Evolutionary conservation across 345 rosid genomes (phyloP), one percentile per base, ranked within the genome.

Genomic region (Carallia pectinifolia): DNA sequence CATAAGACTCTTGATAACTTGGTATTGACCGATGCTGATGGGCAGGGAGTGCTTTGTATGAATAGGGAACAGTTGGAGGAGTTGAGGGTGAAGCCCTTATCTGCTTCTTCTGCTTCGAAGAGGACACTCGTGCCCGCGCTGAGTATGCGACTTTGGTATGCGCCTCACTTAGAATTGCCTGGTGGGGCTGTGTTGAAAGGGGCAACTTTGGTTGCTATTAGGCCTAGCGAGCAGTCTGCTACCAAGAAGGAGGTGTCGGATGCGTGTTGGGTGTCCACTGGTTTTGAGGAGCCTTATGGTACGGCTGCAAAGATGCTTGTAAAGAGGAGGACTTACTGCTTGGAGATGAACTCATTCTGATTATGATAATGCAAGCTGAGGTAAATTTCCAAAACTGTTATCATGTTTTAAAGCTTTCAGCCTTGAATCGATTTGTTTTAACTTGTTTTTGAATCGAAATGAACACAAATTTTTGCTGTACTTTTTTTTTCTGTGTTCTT

Each of bases 301-400:
- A 87, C 90, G 1, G 97, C 97, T 10, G 96, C 93, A 4, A 90
- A 83, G 85, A 89, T 96, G 97, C 81, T 96, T 5, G 87, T 88
- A 10, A 96, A 90, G 82, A 81, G 99, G 75, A 88, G 87, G 82
- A 96, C 96, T 36, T 92, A 96, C 76, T 96, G 96, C 74, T 77
- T 96, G 78, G 99, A 96, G 85, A 96, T 96, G 99, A 96, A 96
- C 87, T 92, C 98, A 30, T 92, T 96, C 72, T 96, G 84, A 90
- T 66, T 38, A 52, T 10, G 7, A 4, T 2, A 17, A 38, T 54
- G 60, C 58, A 50, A 47, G 39, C 67, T 40, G 70, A 76, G 83
- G 84, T 88, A 77, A 53, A 61, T 9, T 75, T 47, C 48, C 10
- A 0, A 31, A 1, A 36, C 27, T 52, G 19, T 12, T 6, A 23